Conservation (phyloP, 139 green algal species). For the Pleodorina starrii region DNA sequence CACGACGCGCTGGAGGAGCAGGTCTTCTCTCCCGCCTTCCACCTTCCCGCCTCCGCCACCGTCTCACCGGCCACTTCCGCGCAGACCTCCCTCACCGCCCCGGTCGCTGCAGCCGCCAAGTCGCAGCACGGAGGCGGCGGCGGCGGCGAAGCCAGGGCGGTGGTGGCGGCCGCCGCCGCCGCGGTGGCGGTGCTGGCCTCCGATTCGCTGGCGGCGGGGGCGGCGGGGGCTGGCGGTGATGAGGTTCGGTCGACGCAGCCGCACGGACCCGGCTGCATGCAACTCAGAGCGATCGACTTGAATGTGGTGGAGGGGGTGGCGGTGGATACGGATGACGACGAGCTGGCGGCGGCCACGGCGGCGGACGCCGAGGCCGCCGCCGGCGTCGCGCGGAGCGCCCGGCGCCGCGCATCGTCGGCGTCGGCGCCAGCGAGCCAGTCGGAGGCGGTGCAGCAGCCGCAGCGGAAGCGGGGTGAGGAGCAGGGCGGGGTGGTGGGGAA, state of each 20-base stretch:
- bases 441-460: no score
- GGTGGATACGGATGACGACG: conserved; percentile 18
- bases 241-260: background rate
- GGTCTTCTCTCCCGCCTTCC: conserved; percentile 47
- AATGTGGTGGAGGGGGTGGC: conserved; percentile 38
- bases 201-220: background rate
- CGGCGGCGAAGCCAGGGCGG: background rate
- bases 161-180: no score
- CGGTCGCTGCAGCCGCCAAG: background rate
- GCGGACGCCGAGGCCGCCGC: background rate
- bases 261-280: background rate
- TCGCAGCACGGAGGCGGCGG: background rate
- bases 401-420: background rate
- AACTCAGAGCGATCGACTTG: conserved; percentile 35
- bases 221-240: no score
- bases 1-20: conserved; percentile 47
- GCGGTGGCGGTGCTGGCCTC: background rate
- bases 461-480: background rate
- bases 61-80: background rate
- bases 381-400: background rate
- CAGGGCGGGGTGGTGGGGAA: background rate
- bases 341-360: background rate
- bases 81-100: background rate
- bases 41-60: background rate
- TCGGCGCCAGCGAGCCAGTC: background rate